A percentile compares a stretch with the other conserved stretches of the same genome.
phyloP scores from a whole-genome alignment of 1,139 yeast species.

The Pichia sp. region DNA sequence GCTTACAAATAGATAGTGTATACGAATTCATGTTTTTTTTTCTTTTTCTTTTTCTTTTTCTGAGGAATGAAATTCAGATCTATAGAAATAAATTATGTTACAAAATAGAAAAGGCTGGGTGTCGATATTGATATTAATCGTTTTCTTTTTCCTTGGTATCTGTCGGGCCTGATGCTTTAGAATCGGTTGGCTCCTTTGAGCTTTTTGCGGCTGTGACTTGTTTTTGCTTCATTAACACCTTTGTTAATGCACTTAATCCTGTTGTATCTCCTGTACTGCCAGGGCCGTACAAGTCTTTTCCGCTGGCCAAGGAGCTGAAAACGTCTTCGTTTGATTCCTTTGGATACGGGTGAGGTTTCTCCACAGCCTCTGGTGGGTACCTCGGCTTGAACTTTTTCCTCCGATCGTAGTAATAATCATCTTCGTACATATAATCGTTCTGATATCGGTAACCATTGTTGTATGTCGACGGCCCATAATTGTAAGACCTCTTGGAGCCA shows the following conservation, averaged over 20 bases:
- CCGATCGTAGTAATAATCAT: background rate
- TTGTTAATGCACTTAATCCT: constrained; percentile 23
- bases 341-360: background rate
- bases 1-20: constrained; percentile 38
- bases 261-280: constrained; percentile 8
- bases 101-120: background rate
- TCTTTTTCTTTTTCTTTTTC: background rate
- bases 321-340: constrained; percentile 1
- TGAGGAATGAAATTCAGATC: background rate
- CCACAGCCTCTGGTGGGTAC: background rate
- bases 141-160: background rate
- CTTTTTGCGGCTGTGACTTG: background rate
- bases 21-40: too few species aligned
- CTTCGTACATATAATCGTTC: background rate
- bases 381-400: constrained; percentile 1
- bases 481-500: background rate
- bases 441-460: background rate
- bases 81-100: background rate
- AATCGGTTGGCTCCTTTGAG: background rate
- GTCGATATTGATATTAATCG: background rate
- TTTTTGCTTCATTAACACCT: constrained; percentile 17
- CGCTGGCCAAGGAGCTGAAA: constrained; percentile 13
- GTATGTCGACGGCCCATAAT: background rate
- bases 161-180: background rate
- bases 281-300: constrained; percentile 20